Evolutionary conservation across 768 basidiomycete genomes (phyloP), one percentile per base, ranked within the genome.

Genomic region (Lentinula raphanica): DNA sequence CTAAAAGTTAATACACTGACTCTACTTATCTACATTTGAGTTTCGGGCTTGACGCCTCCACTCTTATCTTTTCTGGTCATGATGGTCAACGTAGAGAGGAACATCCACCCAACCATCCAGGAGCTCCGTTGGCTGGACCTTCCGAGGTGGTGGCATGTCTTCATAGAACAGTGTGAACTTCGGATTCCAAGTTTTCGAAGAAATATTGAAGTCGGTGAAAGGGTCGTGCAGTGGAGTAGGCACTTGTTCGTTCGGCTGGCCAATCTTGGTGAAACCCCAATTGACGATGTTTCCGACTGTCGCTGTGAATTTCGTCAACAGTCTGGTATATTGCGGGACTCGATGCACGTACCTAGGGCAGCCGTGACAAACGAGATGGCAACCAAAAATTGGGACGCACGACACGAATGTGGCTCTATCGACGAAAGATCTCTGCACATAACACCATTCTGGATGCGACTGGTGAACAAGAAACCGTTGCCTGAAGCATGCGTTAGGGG

Each of bases 361-460:
- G 67, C 58, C 11, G 66, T 53, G n/a, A 67, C 36, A 28, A 70
- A 76, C 17, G 71, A 70, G 58, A 74, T 28, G 21, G 56, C 61
- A 25, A 73, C 61, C 3, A 73, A 60, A 2, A 64, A 61, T 12
- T 60, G 56, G 2, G 68, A 68, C 12, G 55, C 55, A 13, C 59
- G 45, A 27, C 70, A 69, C 4, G 70, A 56, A 56, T 66, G 54
- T 0, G 48, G 31, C 12, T 54, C 53, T 1, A 63, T 32, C 1
- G 62, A 58, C 36, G 60, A 60, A 21, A 76, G 71, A 53, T 76
- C 72, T 3, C 58, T 58, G 62, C 70, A 71, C 27, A 74, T 64
- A 35, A 56, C 60, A n/a, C 49, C 64, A 15, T 62, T 66, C 25
- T 62, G 66, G 29, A 70, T 68, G 46, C 70, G 72, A 45, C 66